Evolutionary conservation across 1,284 basidiomycete species (phyloP), one percentile per base, ranked within the genome.

Genomic region (Testicularia cyperi): DNA sequence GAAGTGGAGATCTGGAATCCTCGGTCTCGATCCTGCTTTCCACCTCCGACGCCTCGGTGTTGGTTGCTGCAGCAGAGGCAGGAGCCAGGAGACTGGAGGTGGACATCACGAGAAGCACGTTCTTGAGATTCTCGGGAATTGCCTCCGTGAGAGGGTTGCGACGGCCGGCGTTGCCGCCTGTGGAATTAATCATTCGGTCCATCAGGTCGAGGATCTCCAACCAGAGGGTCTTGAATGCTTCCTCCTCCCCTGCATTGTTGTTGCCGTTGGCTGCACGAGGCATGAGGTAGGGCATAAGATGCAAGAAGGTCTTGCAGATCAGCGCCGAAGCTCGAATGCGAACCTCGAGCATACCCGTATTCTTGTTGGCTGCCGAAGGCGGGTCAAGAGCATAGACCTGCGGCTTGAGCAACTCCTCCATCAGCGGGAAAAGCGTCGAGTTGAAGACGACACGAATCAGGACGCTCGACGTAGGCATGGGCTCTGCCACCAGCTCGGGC

Each of bases 101-200:
- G 71, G 92, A 86, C 91, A 98, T 94, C 32, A 98, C 95, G 38
- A 98, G 83, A 19, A 98, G 79, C 24, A 96, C 88, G 75, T 98
- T 98, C 80, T 98, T 98, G 64, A 98, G 82, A 6, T 91, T 92
- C 78, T 99, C 95, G 0, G 89, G 90, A 21, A 96, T 83, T 0
- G 92, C 92, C 77, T 99, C 94, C 71, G 87, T 86, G 57, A 2
- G 46, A 10, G 28, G n/a, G 38, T 49, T 54, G 60, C 70, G 46
- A 3, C 33, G 33, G 6, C 47, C 23, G 4, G 53, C 27, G 22
- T 45, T 43, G 19, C 31, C 53, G 15, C 43, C 55, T 6, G 46
- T 53, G 20, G 85, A 82, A 49, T 87, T 84, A 86, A 96, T 92
- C 68, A 96, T 81, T 15, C 88, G 83, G 77, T 95, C 91, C 23